A percentile compares a stretch with the other conserved stretches of the same genome.
Conservation (phyloP, 2,329 filamentous ascomycete species). For the Paecilomyces dactylethromorphus region DNA sequence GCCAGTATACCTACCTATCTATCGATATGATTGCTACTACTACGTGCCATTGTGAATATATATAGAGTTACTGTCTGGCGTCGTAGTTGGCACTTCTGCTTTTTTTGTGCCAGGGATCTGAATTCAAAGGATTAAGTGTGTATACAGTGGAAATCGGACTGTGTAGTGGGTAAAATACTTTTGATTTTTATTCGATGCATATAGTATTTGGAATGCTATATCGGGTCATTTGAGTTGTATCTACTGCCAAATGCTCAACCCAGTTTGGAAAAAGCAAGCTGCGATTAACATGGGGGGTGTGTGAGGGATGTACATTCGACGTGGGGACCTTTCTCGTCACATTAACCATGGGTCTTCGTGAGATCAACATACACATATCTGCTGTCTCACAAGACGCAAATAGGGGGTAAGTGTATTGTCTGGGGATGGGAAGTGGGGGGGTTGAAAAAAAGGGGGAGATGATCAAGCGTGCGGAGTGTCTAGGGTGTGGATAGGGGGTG, state of each 20-base stretch:
- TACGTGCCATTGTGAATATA: no score
- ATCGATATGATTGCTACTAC: no score
- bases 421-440: background rate
- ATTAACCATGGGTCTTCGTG: background rate
- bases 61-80: no score
- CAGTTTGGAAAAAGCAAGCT: background rate
- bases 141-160: background rate
- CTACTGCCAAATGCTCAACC: slow-evolving; percentile 3
- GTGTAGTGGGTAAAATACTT: background rate
- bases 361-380: slow-evolving; percentile 1
- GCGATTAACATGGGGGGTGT: background rate
- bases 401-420: background rate
- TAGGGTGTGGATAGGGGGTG: background rate
- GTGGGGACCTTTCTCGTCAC: background rate
- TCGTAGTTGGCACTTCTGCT: no score
- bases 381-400: background rate
- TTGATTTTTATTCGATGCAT: background rate
- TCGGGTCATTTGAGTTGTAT: slow-evolving; percentile 1
- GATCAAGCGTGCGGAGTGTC: background rate
- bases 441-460: background rate
- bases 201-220: background rate
- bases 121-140: background rate
- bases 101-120: no score
- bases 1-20: no score
- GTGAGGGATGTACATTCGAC: slow-evolving; percentile 1